phyloP scores from a whole-genome alignment of 2,329 filamentous ascomycete species.

The Colletotrichum zoysiae region DNA sequence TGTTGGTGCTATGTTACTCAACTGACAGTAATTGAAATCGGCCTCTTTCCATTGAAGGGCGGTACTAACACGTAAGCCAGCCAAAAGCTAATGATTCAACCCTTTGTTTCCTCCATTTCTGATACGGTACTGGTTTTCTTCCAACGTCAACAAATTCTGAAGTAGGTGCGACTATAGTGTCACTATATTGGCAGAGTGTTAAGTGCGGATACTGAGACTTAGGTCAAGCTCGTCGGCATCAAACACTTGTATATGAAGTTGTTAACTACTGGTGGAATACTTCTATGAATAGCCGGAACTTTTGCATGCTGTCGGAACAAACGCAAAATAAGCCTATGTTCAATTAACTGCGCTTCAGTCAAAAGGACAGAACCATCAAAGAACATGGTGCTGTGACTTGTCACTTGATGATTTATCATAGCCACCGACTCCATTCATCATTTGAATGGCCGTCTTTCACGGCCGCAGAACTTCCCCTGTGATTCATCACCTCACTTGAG shows the following conservation, averaged over 20 bases:
- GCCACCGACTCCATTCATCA: no score
- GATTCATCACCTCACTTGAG: background rate
- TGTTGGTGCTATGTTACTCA: background rate
- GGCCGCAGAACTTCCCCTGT: fast-evolving
- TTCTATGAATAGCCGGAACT: background rate
- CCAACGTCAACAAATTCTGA: no score
- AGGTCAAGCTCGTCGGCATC: background rate
- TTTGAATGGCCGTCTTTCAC: background rate
- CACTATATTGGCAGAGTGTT: background rate
- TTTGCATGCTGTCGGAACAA: background rate
- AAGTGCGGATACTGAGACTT: background rate
- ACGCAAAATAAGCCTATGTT: background rate
- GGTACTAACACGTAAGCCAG: background rate
- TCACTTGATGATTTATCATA: background rate
- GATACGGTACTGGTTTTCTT: background rate
- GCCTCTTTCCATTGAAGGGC: background rate
- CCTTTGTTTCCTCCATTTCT: background rate
- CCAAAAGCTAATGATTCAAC: no score
- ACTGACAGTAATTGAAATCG: background rate
- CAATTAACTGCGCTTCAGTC: background rate
- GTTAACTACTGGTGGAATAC: background rate
- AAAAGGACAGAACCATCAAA: background rate
- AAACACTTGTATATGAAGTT: background rate
- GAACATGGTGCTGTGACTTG: background rate
- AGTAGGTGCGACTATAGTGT: background rate